These are phyloP conservation scores for Arthrobotrys sinensis DNA, from an alignment of 2,329 filamentous ascomycete genomes.

Conservation along the genomic window DNA sequence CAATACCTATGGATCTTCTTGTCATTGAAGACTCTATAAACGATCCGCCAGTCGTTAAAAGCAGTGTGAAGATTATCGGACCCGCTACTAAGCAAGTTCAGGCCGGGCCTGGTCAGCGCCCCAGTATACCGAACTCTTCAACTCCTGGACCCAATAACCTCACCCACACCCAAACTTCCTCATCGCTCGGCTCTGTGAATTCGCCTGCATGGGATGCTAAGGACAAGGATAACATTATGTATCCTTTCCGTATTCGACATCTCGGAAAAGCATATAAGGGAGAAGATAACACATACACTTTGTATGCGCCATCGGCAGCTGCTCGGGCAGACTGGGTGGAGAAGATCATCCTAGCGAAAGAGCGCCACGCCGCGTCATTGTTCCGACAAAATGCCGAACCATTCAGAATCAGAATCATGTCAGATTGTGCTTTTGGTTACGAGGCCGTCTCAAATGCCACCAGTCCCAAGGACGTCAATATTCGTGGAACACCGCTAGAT, in stretches of 20 bases:
- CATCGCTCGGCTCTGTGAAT: slow-evolving; percentile 74
- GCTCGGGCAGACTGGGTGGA: slow-evolving; percentile 90
- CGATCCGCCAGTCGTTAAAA: slow-evolving; percentile 90
- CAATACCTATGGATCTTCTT: slow-evolving; percentile 95
- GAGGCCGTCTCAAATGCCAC: slow-evolving; percentile 77
- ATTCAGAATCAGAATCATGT: slow-evolving; percentile 90
- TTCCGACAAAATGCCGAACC: slow-evolving; percentile 95
- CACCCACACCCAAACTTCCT: slow-evolving; percentile 78
- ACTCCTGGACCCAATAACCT: slow-evolving; percentile 72
- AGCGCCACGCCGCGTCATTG: slow-evolving; percentile 87
- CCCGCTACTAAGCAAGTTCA: slow-evolving; percentile 67
- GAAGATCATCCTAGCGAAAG: slow-evolving; percentile 95
- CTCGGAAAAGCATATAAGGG: slow-evolving; percentile 73
- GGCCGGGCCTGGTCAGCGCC: slow-evolving; percentile 71
- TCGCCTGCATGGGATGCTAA: slow-evolving; percentile 66
- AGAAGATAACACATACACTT: slow-evolving; percentile 85
- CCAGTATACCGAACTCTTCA: slow-evolving; percentile 67
- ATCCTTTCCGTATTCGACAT: slow-evolving; percentile 96
- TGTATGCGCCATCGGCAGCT: slow-evolving; percentile 84
- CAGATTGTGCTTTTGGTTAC: slow-evolving; percentile 90
- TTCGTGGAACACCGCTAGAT: slow-evolving; percentile 91
- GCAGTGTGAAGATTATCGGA: slow-evolving; percentile 71
- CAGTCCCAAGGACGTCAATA: slow-evolving; percentile 75
- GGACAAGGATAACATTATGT: slow-evolving; percentile 82
- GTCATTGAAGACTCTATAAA: slow-evolving; percentile 87